Percentiles rank a stretch among this genome's conserved stretches.
Evolutionary conservation across 805 yeast species (phyloP).

Genomic region (Candida pseudoglaebosa): DNA sequence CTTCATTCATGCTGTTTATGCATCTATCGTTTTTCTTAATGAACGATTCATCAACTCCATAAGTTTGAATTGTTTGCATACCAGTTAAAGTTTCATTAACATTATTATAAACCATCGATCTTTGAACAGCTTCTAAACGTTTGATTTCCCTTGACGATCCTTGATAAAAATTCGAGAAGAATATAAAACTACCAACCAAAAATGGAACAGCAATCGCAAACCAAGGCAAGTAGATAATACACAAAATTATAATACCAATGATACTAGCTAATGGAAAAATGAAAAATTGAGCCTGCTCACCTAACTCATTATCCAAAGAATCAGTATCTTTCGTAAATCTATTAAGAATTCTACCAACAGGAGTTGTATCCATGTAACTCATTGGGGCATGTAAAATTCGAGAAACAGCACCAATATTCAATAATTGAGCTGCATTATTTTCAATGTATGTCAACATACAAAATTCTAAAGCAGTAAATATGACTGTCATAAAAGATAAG

Average conservation of each 20-base stretch:
- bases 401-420: constrained; percentile 36
- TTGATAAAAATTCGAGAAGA: constrained; percentile 41
- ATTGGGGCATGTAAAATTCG: constrained; percentile 40
- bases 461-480: constrained; percentile 37
- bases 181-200: constrained; percentile 36
- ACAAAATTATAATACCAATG: constrained; percentile 39
- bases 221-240: constrained; percentile 51
- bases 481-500: constrained; percentile 34
- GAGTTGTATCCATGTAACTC: constrained; percentile 41
- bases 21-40: constrained; percentile 40
- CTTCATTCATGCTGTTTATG: constrained; percentile 48
- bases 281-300: constrained; percentile 40
- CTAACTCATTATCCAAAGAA: constrained; percentile 42
- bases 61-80: constrained; percentile 45
- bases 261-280: constrained; percentile 38
- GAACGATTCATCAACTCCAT: constrained; percentile 29
- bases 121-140: constrained; percentile 44
- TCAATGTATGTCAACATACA: constrained; percentile 41
- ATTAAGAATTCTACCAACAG: constrained; percentile 41
- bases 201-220: constrained; percentile 54
- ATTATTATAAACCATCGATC: constrained; percentile 47
- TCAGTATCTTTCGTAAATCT: constrained; percentile 45
- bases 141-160: constrained; percentile 47
- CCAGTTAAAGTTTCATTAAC: constrained; percentile 49
- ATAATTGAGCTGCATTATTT: constrained; percentile 30